Percentiles rank a stretch among this genome's conserved stretches.
Evolutionary conservation across 106 monocot species (phyloP).

Genomic region (Acanthochlamys bracteata): DNA sequence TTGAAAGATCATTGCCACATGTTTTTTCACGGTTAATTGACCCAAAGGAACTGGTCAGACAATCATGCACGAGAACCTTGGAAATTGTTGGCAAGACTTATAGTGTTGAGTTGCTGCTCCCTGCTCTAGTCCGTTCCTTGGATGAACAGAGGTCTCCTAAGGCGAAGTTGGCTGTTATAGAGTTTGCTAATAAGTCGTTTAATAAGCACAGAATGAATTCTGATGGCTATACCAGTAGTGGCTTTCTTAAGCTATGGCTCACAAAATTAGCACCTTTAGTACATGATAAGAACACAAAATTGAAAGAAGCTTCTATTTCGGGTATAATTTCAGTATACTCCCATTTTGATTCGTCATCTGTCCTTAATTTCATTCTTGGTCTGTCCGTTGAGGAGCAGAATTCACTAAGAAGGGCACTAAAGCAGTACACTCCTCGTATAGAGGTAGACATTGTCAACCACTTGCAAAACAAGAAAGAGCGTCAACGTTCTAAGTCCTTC

Average conservation of each 20-base stretch:
- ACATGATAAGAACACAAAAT: constrained; percentile 86
- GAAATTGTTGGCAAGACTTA: constrained; percentile 81
- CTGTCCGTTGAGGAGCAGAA: constrained; percentile 90
- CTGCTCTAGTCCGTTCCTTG: constrained; percentile 82
- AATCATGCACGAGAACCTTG: constrained; percentile 61
- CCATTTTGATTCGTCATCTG: constrained; percentile 84
- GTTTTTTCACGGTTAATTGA: constrained; percentile 98
- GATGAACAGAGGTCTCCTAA: constrained; percentile 99
- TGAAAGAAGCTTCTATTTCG: constrained; percentile 89
- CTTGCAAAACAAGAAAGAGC: constrained; percentile 94
- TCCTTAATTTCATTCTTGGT: constrained; percentile 83
- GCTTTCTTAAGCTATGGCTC: constrained; percentile 97
- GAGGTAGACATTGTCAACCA: constrained; percentile 95
- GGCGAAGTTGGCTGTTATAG: constrained; percentile 94
- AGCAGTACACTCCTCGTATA: constrained; percentile 94
- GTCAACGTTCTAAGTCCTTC: constrained; percentile 65
- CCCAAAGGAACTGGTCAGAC: constrained; percentile 90
- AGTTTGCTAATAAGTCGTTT: constrained; percentile 95
- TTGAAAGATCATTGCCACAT: constrained; percentile 86
- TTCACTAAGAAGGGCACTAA: constrained; percentile 72
- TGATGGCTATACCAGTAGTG: constrained; percentile 63
- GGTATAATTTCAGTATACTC: constrained; percentile 90
- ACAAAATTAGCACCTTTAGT: constrained; percentile 85
- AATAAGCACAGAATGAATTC: constrained; percentile 69
- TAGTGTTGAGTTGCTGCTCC: constrained; percentile 74